Conservation (phyloP, 2,329 filamentous ascomycete species). For the Alternaria burnsii region DNA sequence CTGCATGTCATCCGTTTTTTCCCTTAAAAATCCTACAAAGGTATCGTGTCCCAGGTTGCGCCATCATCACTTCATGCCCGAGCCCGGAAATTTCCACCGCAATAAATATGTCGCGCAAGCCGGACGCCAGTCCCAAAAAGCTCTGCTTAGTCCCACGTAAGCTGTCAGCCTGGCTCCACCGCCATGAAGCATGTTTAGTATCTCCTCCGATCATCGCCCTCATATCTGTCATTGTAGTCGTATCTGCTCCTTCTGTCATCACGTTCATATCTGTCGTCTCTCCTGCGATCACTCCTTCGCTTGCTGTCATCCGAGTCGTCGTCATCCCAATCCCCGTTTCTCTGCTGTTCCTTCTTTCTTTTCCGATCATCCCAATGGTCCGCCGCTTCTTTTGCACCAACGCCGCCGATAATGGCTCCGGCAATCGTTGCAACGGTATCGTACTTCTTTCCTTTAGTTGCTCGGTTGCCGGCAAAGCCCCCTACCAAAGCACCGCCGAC, state of each 20-base stretch:
- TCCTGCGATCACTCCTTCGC: neutral
- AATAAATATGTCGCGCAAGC: neutral
- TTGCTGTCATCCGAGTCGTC: slow-evolving; percentile 16
- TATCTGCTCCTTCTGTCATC: slow-evolving; percentile 11
- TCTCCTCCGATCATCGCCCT: slow-evolving; percentile 9
- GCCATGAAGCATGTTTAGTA: neutral
- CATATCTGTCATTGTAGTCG: slow-evolving; percentile 7
- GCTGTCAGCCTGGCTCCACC: slow-evolving; percentile 3
- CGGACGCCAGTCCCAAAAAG: neutral
- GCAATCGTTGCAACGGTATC: slow-evolving; percentile 44
- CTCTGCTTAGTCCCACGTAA: neutral
- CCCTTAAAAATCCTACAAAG: neutral
- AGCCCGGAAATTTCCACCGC: neutral
- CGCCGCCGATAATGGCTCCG: slow-evolving; percentile 47
- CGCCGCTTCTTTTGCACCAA: slow-evolving; percentile 41
- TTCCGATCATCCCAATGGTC: slow-evolving; percentile 32
- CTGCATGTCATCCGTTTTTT: neutral
- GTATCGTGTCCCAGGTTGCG: neutral
- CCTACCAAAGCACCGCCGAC: slow-evolving; percentile 47
- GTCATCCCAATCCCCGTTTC: slow-evolving; percentile 12
- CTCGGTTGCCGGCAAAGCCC: slow-evolving; percentile 39
- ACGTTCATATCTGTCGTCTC: slow-evolving; percentile 8
- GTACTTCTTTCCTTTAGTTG: slow-evolving; percentile 37
- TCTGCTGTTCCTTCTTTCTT: slow-evolving; percentile 14
- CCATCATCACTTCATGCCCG: neutral